A percentile compares a stretch with the other conserved stretches of the same genome.
phyloP scores from a whole-genome alignment of 768 basidiomycete genomes.

The Kwoniella shandongensis region DNA sequence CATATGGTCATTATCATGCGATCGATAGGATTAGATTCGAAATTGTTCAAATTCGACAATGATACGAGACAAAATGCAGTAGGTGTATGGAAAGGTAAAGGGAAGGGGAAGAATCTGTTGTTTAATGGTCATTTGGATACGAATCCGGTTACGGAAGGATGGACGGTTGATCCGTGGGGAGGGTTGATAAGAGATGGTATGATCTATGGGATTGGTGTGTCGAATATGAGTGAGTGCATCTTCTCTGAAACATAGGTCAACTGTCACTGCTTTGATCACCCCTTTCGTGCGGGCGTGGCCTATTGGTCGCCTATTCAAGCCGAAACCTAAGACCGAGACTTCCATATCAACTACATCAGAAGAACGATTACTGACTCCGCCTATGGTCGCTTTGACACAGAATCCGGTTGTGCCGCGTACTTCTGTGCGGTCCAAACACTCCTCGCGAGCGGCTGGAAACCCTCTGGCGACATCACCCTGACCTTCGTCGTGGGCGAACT shows the following conservation, averaged over 20 bases:
- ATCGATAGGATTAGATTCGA: constrained; percentile 14
- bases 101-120: constrained; percentile 12
- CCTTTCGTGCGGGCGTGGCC: no score
- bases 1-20: constrained; percentile 19
- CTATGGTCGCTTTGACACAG: constrained; percentile 1
- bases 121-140: constrained; percentile 28
- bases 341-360: no score
- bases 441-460: constrained; percentile 17
- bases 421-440: constrained; percentile 26
- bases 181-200: constrained; percentile 18
- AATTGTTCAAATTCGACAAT: constrained; percentile 9
- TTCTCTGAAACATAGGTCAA: neutral
- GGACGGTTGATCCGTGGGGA: constrained; percentile 24
- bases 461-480: constrained; percentile 18
- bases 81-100: constrained; percentile 19
- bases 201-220: constrained; percentile 26
- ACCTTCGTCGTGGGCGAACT: constrained; percentile 25
- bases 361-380: no score
- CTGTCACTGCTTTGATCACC: no score
- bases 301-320: no score
- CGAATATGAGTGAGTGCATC: constrained; percentile 24
- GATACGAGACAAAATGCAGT: constrained; percentile 21
- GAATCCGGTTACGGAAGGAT: constrained; percentile 21
- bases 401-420: constrained; percentile 25
- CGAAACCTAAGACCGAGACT: no score